A percentile compares a stretch with the other conserved stretches of the same genome.
These are phyloP conservation scores for Flaveria robusta DNA, from an alignment of 129 eudicot genomes.

Conservation along the genomic window DNA sequence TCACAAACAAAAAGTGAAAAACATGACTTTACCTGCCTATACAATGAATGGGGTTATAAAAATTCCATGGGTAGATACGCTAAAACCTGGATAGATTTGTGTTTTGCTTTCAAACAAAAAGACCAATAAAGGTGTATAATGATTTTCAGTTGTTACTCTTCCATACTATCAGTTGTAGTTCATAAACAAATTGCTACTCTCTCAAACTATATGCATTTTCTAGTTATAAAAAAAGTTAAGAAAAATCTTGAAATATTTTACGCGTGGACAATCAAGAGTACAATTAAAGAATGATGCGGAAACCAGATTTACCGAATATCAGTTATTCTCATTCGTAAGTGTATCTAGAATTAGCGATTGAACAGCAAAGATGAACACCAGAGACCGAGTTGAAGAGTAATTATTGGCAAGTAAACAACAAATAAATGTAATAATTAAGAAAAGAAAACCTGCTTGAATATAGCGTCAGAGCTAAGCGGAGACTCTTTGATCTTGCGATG, in stretches of 20 bases:
- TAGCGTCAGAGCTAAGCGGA: constrained; percentile 94
- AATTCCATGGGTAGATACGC: constrained; percentile 7
- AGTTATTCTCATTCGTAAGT: neutral
- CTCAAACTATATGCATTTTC: neutral
- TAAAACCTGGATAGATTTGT: constrained; percentile 20
- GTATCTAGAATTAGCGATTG: constrained; percentile 9
- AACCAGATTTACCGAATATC: too few relatives aligned
- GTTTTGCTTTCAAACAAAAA: neutral
- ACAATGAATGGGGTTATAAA: neutral
- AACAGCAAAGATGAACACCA: neutral
- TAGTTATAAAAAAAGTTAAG: neutral
- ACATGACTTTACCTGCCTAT: neutral
- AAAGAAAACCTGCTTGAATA: constrained; percentile 73
- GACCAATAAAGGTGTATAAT: too few relatives aligned
- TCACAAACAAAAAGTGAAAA: too few relatives aligned
- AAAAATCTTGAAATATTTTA: neutral
- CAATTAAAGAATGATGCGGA: too few relatives aligned
- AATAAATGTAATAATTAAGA: neutral
- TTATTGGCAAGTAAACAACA: neutral
- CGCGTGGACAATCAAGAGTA: constrained; percentile 6
- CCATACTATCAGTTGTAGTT: neutral
- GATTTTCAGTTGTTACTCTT: neutral
- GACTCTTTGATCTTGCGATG: constrained; percentile 72
- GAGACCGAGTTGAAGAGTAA: neutral
- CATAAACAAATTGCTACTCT: neutral